Evolutionary conservation across 2,329 filamentous ascomycete genomes (phyloP).

Genomic region (Epichloe uncinata): DNA sequence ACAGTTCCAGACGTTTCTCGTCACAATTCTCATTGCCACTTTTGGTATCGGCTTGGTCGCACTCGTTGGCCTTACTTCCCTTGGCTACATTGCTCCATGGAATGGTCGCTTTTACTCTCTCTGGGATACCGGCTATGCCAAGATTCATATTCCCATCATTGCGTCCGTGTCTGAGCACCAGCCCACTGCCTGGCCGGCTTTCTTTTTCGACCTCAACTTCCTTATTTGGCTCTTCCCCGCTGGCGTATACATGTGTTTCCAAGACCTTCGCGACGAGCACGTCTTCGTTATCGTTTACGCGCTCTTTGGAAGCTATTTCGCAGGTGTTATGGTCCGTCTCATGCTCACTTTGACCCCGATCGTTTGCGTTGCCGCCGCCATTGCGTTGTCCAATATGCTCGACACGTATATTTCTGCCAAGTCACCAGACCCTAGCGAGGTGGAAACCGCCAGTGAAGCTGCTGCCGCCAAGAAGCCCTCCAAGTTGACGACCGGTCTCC

Average conservation of each 20-base stretch:
- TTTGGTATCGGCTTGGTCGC: conserved; percentile 61
- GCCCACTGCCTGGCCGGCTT: conserved; percentile 95
- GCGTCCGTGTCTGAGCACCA: conserved; percentile 99
- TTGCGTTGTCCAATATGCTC: conserved; percentile 76
- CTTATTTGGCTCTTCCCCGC: conserved; percentile 98
- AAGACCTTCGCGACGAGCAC: conserved; percentile 84
- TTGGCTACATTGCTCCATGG: conserved; percentile 93
- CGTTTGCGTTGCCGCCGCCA: conserved; percentile 85
- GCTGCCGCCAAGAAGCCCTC: conserved; percentile 43
- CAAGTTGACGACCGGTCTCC: conserved; percentile 40
- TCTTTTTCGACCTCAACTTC: conserved; percentile 98
- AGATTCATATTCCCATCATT: conserved; percentile 98
- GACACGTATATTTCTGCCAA: conserved; percentile 67
- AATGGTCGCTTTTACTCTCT: conserved; percentile 97
- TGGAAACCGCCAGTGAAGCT: conserved; percentile 31
- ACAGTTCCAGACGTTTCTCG: conserved; percentile 86
- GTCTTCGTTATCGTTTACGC: conserved; percentile 96
- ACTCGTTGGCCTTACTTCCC: conserved; percentile 75
- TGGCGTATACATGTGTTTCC: conserved; percentile 96
- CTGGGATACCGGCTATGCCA: conserved; percentile 97
- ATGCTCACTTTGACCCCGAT: conserved; percentile 97
- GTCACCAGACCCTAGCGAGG: conserved; percentile 41
- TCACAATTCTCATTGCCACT: conserved; percentile 58
- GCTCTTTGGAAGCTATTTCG: conserved; percentile 95
- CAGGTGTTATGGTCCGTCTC: conserved; percentile 96